A percentile compares a stretch with the other conserved stretches of the same genome.
Conservation (phyloP, 2,329 filamentous ascomycete genomes). For the Penicillium sclerotigenum region DNA sequence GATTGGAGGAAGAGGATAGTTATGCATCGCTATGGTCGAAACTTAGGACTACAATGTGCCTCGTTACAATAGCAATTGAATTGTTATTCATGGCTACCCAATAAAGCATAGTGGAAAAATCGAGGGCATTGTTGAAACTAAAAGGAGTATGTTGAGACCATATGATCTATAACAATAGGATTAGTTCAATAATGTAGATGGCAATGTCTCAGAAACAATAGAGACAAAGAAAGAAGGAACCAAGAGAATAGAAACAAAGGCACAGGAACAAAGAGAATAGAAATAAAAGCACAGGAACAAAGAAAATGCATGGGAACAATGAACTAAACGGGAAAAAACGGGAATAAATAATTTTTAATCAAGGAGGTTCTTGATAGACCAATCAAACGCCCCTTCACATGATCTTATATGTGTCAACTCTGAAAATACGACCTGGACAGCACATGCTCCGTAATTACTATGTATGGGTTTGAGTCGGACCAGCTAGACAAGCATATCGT, state of each 20-base stretch:
- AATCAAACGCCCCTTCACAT: not conserved
- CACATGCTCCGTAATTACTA: not conserved
- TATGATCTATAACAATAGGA: not conserved
- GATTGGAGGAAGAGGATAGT: not conserved
- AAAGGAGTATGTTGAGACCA: not conserved
- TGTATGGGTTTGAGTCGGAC: not conserved
- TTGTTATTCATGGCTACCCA: not conserved
- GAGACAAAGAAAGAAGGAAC: not conserved
- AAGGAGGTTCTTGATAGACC: not conserved
- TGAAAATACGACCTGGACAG: not conserved
- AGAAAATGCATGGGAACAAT: not conserved
- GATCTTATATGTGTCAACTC: not conserved
- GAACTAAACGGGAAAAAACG: not conserved
- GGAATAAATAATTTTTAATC: not conserved
- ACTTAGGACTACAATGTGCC: not conserved
- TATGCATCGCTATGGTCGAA: not conserved
- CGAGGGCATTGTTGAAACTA: not conserved
- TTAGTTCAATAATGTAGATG: not conserved
- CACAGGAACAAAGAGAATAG: not conserved
- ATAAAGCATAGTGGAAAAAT: not conserved
- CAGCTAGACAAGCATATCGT: not conserved
- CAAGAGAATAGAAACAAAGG: not conserved
- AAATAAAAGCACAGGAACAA: not conserved
- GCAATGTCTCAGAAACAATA: not conserved
- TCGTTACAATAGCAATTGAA: not conserved